Evolutionary conservation across 1,284 basidiomycete species (phyloP), one percentile per base, ranked within the genome.

Genomic region (Waitea zeae): DNA sequence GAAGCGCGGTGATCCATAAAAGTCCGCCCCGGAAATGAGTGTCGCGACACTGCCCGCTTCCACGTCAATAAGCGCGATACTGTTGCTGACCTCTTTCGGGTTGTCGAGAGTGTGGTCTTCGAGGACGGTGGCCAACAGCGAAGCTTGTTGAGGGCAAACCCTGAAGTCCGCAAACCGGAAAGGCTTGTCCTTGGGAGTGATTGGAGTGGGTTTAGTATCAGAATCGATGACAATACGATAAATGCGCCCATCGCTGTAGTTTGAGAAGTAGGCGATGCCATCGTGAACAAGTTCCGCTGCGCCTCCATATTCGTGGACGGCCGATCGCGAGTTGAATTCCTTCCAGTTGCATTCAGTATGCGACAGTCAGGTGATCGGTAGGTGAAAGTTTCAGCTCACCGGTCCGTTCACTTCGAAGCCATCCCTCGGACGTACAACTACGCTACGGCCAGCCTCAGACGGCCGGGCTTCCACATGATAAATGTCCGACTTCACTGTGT

Each of bases 21-120:
- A 82, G 47, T 81, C 76, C 3, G 66, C 62, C 6, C 74, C 76
- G n/a, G 56, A 52, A 4, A 63, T 50, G 20, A 75, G 50, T 6
- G 56, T 48, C n/a, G 53, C 43, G 15, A 73, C 46, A 1, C 55
- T 52, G 42, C 59, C 52, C n/a, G 50, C 48, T 17, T 43, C 42
- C 5, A 57, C 59, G 45, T 77, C 53, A 45, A 82, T 63, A 26
- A 70, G 44, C 33, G 65, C 65, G 22, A 84, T 60, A 3, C 59
- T 61, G 41, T 67, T 79, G 29, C 64, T 56, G 20, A 81, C 62
- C 12, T 63, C 54, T 4, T 61, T 46, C 1, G 76, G 75, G 2
- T 50, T 49, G 20, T 72, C 66, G 26, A 64, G 50, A 0, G 74
- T 75, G 46, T 81, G 77, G 46, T 82, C 76, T 46, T 84, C 79